Conservation (phyloP, 768 basidiomycete genomes). For the Mycena latifolia region DNA sequence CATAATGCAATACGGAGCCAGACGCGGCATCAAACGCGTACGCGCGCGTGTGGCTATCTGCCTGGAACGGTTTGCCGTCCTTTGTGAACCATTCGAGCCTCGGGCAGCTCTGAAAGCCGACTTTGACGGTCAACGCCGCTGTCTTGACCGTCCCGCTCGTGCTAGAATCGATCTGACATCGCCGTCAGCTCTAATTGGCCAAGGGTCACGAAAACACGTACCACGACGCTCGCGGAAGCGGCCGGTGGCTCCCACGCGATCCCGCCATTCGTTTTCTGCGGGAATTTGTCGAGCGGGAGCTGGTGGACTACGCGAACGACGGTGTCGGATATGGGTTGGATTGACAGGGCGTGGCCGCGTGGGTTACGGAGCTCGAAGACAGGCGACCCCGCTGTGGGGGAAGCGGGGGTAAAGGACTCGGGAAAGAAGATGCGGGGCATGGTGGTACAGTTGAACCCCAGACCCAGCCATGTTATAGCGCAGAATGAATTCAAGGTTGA, state of each 20-base stretch:
- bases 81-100: constrained; percentile 35
- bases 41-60: constrained; percentile 34
- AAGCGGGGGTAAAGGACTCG: constrained; percentile 14
- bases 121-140: constrained; percentile 21
- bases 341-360: constrained; percentile 24
- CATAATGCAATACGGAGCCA: constrained; percentile 34
- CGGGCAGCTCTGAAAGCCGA: constrained; percentile 28
- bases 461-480: too few species aligned
- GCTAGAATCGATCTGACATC: not conserved
- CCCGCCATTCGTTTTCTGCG: constrained; percentile 31
- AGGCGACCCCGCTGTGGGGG: not conserved
- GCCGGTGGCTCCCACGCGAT: constrained; percentile 23
- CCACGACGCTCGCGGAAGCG: constrained; percentile 8
- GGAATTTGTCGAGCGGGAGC: constrained; percentile 32
- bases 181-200: not conserved
- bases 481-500: too few species aligned
- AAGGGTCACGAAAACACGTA: not conserved
- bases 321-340: constrained; percentile 34
- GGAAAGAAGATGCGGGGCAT: constrained; percentile 35
- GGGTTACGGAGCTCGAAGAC: constrained; percentile 31
- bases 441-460: not conserved
- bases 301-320: constrained; percentile 35
- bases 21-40: constrained; percentile 35
- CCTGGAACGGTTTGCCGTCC: constrained; percentile 28
- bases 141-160: constrained; percentile 27